Base-by-base conservation (phyloP, 2,329 filamentous ascomycete species). In the Phialophora verrucosa region DNA sequence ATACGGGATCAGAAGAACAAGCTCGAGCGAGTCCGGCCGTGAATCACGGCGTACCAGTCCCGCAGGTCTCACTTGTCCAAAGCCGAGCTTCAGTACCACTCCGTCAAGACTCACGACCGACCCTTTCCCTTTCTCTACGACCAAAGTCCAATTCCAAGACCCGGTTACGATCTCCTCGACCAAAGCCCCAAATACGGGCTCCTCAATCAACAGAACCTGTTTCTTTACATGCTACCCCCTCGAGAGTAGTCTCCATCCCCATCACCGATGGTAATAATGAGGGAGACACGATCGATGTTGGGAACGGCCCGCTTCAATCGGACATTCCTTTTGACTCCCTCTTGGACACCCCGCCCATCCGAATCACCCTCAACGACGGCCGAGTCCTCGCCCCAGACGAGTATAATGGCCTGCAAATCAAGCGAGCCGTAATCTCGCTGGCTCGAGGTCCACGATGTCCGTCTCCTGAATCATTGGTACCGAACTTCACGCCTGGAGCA, bases 351-450 rank as follows among this genome's bases (percentile, higher is more conserved):
- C 11, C 58, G 4, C 44, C 58, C 2, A 53, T 60, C 44, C 44
- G 31, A 2, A 53, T 60, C 31, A 25, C 29, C 7, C 14, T 60
- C 8, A 14, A 3, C 8, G 58, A 60, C 23, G 58, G 58, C 17
- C 47, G 47, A 7, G 32, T 25, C 10, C n/a, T 60, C 29, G 32
- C 29, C 25, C 31, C n/a, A 20, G 4, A 25, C 25, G 47, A 60
- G 31, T 53, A 60, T 29, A 42, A 42, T 8, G 31, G 31, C 14
- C 44, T 60, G 27, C 47, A 38, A 50, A 42, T 51, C 8, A 60
- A 60, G 58, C 27, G 47, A 29, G 58, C 58, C 0, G 57, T n/a
- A n/a, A n/a, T n/a, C n/a, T n/a, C n/a, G 11, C 14, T 3, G 1
- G n/a, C n/a, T 42, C 35, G 35, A 14, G 14, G 35, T 14, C 35